Base-by-base conservation (phyloP, 2,329 filamentous ascomycete species). In the Trichoderma aggressivum region DNA sequence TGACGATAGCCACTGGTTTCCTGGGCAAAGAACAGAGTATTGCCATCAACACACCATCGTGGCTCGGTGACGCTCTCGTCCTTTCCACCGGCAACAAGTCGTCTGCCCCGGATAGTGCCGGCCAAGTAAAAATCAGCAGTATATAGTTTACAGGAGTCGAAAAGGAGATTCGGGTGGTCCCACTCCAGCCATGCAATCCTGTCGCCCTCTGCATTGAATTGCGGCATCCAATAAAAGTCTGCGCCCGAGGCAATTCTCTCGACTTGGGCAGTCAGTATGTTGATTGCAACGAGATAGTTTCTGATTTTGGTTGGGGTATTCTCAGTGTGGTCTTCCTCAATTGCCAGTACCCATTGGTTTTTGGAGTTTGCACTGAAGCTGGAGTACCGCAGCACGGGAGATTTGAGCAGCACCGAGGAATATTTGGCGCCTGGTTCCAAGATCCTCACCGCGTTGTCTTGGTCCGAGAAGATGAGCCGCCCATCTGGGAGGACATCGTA, bases 141-240 rank as follows among this genome's bases (percentile, higher is more conserved):
- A 74, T 81, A 82, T 1, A 88, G 75, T 69, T 83, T 81, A 2
- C 82, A 82, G 1, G 82, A 82, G 1, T 82, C 83, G 79, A 86
- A 88, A 0, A 85, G 85, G 78, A 88, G 82, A 62, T 85, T 81
- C 0, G 86, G 86, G 73, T 87, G 85, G 21, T 84, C 78, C 86
- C 86, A 89, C 71, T 88, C 83, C 14, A 86, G 79, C 86, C 86
- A 88, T n/a, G 78, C 81, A 30, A 87, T 73, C 63, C 80, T 82
- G 7, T 76, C 79, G 1, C 85, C 84, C 72, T 86, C 82, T 0
- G 78, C 80, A 71, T 82, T 86, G 73, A 85, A 88, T 18, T 82
- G 82, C 0, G 86, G 86, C 26, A 83, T 81, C 26, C 81, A 83
- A 75, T 87, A 88, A 65, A 88, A 88, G 74, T 88, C 86, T 3